Evolutionary conservation across 2,329 filamentous ascomycete species (phyloP).

Genomic region (Neofusicoccum umdonicola): DNA sequence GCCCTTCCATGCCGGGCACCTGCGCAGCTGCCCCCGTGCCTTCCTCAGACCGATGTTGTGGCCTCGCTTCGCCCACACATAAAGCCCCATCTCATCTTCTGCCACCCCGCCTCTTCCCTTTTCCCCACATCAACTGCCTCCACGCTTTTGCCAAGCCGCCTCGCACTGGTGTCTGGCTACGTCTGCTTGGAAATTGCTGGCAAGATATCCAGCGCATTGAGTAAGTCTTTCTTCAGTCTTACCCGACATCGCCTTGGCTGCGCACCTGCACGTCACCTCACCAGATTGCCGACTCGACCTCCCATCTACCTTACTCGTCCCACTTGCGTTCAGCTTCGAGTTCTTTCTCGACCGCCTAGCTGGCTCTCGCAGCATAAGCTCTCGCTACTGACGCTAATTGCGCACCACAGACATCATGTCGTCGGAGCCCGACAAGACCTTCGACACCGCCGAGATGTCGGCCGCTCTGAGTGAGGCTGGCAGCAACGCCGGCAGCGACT

Average conservation of each 20-base stretch:
- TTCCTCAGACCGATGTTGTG: background rate
- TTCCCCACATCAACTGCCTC: background rate
- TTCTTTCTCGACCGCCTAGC: background rate
- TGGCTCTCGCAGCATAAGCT: background rate
- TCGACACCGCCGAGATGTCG: constrained; percentile 22
- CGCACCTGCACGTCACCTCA: background rate
- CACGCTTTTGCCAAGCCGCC: no score
- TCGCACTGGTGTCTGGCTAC: background rate
- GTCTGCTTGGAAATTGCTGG: background rate
- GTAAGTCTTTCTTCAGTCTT: no score
- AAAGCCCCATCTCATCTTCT: background rate
- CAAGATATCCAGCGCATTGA: no score
- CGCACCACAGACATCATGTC: constrained; percentile 1
- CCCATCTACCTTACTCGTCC: background rate
- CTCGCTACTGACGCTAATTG: background rate
- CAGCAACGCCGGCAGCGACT: constrained; percentile 12
- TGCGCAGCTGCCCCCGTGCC: background rate
- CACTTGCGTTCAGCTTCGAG: background rate
- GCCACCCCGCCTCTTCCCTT: background rate
- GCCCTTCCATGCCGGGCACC: background rate
- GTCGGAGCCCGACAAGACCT: constrained; percentile 7
- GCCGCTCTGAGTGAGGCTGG: constrained; percentile 24
- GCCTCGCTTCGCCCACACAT: background rate
- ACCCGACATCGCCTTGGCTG: background rate
- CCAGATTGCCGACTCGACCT: no score